A percentile compares a stretch with the other conserved stretches of the same genome.
Conservation (phyloP, 169 alveolate species). For the Plasmodium berghei region DNA sequence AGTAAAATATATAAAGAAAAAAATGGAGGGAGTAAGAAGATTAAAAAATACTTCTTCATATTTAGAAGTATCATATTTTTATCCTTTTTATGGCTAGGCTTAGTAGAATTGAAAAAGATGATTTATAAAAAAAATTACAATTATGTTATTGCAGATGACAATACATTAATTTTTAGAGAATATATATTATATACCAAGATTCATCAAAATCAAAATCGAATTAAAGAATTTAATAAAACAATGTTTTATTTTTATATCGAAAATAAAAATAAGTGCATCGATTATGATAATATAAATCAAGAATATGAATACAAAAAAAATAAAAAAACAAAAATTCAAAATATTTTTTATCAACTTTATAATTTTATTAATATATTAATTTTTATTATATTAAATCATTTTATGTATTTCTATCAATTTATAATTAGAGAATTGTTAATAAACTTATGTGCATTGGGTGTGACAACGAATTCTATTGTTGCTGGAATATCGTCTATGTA, state of each 20-base stretch:
- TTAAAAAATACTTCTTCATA: constrained; percentile 43
- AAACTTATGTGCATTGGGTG: constrained; percentile 66
- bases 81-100: constrained; percentile 52
- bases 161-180: constrained; percentile 29
- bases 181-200: constrained; percentile 30
- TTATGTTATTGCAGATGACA: constrained; percentile 74
- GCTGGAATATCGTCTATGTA: constrained; percentile 70
- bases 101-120: constrained; percentile 48
- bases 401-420: constrained; percentile 24
- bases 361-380: constrained; percentile 5
- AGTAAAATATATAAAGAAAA: constrained; percentile 38
- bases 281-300: constrained; percentile 5
- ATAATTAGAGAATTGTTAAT: constrained; percentile 45
- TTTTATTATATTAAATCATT: constrained; percentile 21
- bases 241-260: constrained; percentile 17
- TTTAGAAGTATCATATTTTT: constrained; percentile 60
- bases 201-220: constrained; percentile 6
- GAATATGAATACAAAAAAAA: not conserved
- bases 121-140: constrained; percentile 60
- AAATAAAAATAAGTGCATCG: constrained; percentile 27
- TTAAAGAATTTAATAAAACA: constrained; percentile 16
- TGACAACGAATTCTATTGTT: constrained; percentile 67
- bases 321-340: constrained; percentile 5
- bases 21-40: constrained; percentile 36
- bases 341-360: constrained; percentile 20